These are phyloP conservation scores for Xylaria sp. DNA, from an alignment of 2,329 filamentous ascomycete genomes.

Conservation along the genomic window DNA sequence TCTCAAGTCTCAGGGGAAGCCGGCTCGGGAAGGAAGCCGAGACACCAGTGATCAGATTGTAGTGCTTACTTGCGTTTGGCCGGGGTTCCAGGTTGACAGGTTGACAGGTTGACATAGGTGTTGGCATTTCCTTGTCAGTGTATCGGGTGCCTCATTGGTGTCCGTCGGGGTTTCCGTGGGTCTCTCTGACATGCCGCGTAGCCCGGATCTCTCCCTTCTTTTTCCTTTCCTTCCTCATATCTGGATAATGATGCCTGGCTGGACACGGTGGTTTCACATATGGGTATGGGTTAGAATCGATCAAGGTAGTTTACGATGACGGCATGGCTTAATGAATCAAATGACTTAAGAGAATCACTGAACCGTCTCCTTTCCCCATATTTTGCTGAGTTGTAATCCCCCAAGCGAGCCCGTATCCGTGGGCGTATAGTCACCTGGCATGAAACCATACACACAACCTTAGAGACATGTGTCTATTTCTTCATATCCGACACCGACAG, in stretches of 20 bases:
- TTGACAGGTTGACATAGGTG: constrained; percentile 15
- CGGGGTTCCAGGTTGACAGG: constrained; percentile 3
- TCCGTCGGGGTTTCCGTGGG: constrained; percentile 12
- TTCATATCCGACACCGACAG: no score
- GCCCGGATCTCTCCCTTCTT: constrained; percentile 22
- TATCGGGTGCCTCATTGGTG: constrained; percentile 17
- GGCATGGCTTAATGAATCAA: constrained; percentile 35
- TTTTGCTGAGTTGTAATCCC: neutral
- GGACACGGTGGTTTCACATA: constrained; percentile 21
- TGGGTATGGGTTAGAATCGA: constrained; percentile 29
- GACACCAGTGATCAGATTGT: constrained; percentile 1
- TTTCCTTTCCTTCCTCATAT: constrained; percentile 3
- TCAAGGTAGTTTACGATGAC: constrained; percentile 34
- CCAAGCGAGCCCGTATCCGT: neutral
- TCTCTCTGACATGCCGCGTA: constrained; percentile 23
- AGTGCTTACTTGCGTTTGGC: constrained; percentile 16
- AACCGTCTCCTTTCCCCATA: neutral
- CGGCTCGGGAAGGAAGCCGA: constrained; percentile 5
- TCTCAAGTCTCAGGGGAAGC: constrained; percentile 5
- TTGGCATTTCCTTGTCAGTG: constrained; percentile 20
- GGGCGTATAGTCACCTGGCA: no score
- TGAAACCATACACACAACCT: no score
- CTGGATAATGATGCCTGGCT: constrained; percentile 28
- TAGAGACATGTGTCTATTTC: no score
- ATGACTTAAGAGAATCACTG: constrained; percentile 20